Evolutionary conservation across 257 asterid species (phyloP).

Genomic region (Vinca minor): DNA sequence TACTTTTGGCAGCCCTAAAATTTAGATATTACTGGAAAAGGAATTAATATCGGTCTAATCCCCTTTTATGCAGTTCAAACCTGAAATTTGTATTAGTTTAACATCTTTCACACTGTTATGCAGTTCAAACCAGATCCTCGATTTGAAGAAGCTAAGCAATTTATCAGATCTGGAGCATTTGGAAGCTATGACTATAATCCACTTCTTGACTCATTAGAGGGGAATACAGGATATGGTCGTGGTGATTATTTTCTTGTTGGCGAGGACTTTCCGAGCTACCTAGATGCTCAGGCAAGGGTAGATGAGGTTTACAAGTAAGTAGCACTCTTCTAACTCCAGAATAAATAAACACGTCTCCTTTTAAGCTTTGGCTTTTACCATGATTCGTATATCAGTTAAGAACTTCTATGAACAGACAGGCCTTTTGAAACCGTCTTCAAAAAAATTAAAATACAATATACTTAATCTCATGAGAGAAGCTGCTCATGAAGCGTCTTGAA

Average conservation of each 20-base stretch:
- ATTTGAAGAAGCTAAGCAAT: conserved; percentile 91
- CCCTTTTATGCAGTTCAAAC: too few relatives aligned
- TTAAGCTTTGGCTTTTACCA: too few relatives aligned
- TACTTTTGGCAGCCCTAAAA: not conserved
- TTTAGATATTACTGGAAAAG: not conserved
- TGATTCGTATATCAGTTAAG: too few relatives aligned
- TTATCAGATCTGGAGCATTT: conserved; percentile 84
- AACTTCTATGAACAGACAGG: too few relatives aligned
- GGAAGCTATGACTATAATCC: conserved; percentile 96
- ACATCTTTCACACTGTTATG: conserved; percentile 20
- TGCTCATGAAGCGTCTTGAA: too few relatives aligned
- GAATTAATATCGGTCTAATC: too few relatives aligned
- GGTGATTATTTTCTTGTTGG: conserved; percentile 97
- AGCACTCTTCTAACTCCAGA: conserved; percentile 1
- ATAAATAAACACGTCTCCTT: too few relatives aligned
- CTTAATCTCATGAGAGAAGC: too few relatives aligned
- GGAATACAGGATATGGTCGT: conserved; percentile 82
- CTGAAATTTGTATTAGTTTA: not conserved
- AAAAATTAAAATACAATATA: too few relatives aligned
- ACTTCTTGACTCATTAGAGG: conserved; percentile 92
- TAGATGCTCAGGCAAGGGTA: conserved; percentile 77
- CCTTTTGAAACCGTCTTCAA: too few relatives aligned
- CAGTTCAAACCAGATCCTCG: conserved; percentile 94
- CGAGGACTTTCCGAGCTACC: conserved; percentile 76
- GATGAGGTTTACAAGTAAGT: conserved; percentile 96